These are phyloP conservation scores for Jaapia argillacea DNA, from an alignment of 768 basidiomycete species.

Conservation along the genomic window DNA sequence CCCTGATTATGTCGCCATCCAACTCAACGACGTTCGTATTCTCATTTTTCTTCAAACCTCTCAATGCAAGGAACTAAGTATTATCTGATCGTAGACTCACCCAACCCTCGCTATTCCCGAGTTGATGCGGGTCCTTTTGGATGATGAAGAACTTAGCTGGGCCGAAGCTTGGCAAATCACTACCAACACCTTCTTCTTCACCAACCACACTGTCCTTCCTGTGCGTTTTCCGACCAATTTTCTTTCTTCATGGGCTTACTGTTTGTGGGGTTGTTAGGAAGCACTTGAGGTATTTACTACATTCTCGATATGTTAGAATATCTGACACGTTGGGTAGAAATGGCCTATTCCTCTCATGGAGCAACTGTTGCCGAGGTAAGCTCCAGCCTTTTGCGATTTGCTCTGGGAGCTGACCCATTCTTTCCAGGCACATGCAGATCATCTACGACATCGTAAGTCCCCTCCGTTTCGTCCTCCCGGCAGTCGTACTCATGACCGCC, in stretches of 20 bases:
- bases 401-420: no score
- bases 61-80: conserved; percentile 90
- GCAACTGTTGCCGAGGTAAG: conserved; percentile 69
- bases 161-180: conserved; percentile 81
- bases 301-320: background rate
- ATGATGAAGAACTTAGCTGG: conserved; percentile 88
- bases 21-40: background rate
- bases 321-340: conserved; percentile 33
- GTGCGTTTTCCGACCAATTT: conserved; percentile 32
- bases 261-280: conserved; percentile 34
- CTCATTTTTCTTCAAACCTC: conserved; percentile 37
- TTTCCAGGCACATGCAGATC: conserved; percentile 80
- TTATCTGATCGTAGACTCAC: conserved; percentile 53
- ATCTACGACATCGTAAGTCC: conserved; percentile 77
- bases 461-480: background rate
- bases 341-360: conserved; percentile 88
- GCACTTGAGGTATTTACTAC: conserved; percentile 41
- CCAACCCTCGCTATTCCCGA: conserved; percentile 94
- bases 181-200: conserved; percentile 90
- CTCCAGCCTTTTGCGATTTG: conserved; percentile 5
- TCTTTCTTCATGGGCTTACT: background rate
- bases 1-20: conserved; percentile 53
- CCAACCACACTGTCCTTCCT: conserved; percentile 89
- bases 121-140: conserved; percentile 83
- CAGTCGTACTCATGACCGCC: no score